These are phyloP conservation scores for Pseudogymnoascus sp. DNA, from an alignment of 2,329 filamentous ascomycete genomes.

Conservation along the genomic window DNA sequence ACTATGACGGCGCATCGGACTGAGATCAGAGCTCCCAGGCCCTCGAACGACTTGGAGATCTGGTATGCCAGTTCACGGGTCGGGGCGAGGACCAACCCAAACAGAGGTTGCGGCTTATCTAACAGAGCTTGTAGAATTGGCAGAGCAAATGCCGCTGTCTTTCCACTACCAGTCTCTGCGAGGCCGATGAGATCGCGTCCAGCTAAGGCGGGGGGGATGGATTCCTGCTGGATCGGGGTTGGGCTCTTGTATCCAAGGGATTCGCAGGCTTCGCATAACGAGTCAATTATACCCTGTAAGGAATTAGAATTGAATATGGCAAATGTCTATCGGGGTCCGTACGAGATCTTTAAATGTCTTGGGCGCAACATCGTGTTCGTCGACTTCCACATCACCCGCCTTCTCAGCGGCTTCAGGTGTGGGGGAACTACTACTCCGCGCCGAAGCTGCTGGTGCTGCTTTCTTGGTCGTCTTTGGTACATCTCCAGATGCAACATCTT, in stretches of 20 bases:
- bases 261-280: constrained; percentile 80
- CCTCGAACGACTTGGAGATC: constrained; percentile 81
- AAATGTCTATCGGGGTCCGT: constrained; percentile 8
- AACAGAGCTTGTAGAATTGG: constrained; percentile 69
- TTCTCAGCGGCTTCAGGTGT: constrained; percentile 19
- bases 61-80: constrained; percentile 91
- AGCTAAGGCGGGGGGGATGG: constrained; percentile 72
- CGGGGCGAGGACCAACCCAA: constrained; percentile 83
- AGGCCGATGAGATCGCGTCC: constrained; percentile 85
- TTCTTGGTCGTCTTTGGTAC: constrained; percentile 10
- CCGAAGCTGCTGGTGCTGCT: constrained; percentile 12
- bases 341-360: constrained; percentile 44
- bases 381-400: constrained; percentile 17
- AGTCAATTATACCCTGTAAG: constrained; percentile 66
- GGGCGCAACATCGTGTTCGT: constrained; percentile 13
- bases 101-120: constrained; percentile 76
- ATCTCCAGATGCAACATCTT: constrained; percentile 13
- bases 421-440: constrained; percentile 17
- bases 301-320: constrained; percentile 6
- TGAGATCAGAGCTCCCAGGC: constrained; percentile 77
- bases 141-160: constrained; percentile 89
- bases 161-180: constrained; percentile 91
- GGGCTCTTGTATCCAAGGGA: constrained; percentile 74
- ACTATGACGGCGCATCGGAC: constrained; percentile 80
- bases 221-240: constrained; percentile 79